These are phyloP conservation scores for Achaetomiella virescens DNA, from an alignment of 495 filamentous ascomycete genomes.

Conservation along the genomic window DNA sequence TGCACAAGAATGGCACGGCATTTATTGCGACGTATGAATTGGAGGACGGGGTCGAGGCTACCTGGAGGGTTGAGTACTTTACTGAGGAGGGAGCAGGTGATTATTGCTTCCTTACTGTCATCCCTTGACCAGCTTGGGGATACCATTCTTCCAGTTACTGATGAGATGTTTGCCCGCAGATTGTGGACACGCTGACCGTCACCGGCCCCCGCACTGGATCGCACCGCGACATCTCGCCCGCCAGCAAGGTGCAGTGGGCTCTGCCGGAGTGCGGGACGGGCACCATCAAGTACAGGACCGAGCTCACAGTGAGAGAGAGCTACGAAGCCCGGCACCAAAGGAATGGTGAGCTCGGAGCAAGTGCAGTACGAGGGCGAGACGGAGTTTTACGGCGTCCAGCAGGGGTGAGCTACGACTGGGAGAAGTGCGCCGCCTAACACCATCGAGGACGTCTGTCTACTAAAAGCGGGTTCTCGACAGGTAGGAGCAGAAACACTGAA, in stretches of 20 bases:
- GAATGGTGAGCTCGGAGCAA: not conserved
- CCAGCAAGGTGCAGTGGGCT: not conserved
- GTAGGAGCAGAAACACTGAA: no score
- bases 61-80: not conserved
- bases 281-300: not conserved
- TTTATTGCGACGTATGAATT: not conserved
- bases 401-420: constrained; percentile 4
- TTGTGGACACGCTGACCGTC: not conserved
- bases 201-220: not conserved
- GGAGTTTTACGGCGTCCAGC: not conserved
- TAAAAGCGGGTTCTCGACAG: no score
- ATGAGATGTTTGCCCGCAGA: not conserved
- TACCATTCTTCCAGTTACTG: no score
- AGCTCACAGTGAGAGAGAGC: not conserved
- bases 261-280: not conserved
- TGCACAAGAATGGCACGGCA: not conserved
- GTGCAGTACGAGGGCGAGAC: not conserved
- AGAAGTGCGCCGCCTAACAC: not conserved
- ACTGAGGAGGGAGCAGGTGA: not conserved
- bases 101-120: not conserved
- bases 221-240: not conserved
- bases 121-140: no score
- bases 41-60: not conserved
- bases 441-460: no score
- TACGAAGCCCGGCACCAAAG: not conserved